Base-by-base conservation (phyloP, 2,329 filamentous ascomycete species). In the Fusarium longipes region DNA sequence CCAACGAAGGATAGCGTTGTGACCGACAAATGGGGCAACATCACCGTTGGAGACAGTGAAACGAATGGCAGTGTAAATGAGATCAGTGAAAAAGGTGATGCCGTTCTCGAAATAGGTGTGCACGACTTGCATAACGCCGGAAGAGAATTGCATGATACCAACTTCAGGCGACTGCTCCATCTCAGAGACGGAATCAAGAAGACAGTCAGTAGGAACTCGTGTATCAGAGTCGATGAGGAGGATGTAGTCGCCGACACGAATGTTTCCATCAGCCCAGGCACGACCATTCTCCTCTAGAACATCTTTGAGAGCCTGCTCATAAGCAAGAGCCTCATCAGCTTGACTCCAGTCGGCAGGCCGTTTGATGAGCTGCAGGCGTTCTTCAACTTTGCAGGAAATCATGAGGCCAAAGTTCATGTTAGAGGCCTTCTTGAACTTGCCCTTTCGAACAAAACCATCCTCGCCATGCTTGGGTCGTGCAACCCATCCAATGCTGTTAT, bases 221-320 rank as follows among this genome's bases (percentile, higher is more conserved):
- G 91, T 93, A 77, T 93, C 91, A 3, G 91, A 93, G 79, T 93
- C 91, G 74, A 93, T 91, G 61, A 94, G 73, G 14, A 80, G 74
- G 61, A 94, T 92, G 77, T 93, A 94, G 78, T 96, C 93, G 56
- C 93, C 93, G 22, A 96, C 83, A 50, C 93, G 91, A 70, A 97
- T 90, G 77, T 96, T 93, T 64, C 93, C 93, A 74, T 93, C 92
- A 18, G 92, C 92, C 91, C 90, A 92, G 27, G 91, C 91, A 27
- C 89, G 87, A 18, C 89, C 88, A 57, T 91, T 84, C 47, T 89
- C 87, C 44, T 89, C 84, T 35, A 94, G 83, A 18, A 90, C 86
- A 60, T 90, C 85, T 68, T 87, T 85, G 39, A 94, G 83, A 61
- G 87, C 84, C 72, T 83, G 78, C 76, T 89, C 85, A 73, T 93